Conservation (phyloP, 371 early-diverging fungal species). For the Haplosporangium sp. region DNA sequence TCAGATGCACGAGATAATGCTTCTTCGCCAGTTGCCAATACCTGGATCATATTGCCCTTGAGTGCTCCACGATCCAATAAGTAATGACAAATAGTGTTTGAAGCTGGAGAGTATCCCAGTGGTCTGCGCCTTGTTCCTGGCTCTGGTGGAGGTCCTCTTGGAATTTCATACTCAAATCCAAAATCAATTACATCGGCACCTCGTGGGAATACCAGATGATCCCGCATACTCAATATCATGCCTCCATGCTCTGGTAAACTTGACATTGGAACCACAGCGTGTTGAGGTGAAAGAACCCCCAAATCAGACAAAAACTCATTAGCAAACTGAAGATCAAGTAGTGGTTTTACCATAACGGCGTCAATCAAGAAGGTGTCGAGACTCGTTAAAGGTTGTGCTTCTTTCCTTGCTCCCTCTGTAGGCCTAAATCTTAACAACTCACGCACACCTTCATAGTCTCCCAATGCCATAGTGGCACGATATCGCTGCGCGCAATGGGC, state of each 20-base stretch:
- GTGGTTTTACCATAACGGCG: constrained; percentile 70
- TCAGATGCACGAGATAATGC: constrained; percentile 41
- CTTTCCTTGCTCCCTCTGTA: constrained; percentile 68
- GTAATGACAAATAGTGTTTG: constrained; percentile 68
- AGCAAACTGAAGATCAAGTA: constrained; percentile 71
- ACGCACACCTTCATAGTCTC: constrained; percentile 77
- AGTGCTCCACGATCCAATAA: constrained; percentile 68
- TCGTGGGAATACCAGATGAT: constrained; percentile 43
- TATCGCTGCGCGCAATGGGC: constrained; percentile 72
- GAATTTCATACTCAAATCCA: constrained; percentile 54
- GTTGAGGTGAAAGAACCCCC: constrained; percentile 63
- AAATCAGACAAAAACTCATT: constrained; percentile 71
- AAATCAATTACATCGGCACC: constrained; percentile 55
- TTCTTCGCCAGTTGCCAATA: constrained; percentile 62
- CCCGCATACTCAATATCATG: constrained; percentile 72
- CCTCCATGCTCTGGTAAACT: constrained; percentile 84
- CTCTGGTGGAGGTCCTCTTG: constrained; percentile 51
- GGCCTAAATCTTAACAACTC: constrained; percentile 65
- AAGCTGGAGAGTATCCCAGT: constrained; percentile 57
- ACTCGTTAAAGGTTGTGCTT: constrained; percentile 67
- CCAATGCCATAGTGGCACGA: constrained; percentile 74
- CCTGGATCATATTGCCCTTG: constrained; percentile 62
- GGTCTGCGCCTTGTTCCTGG: constrained; percentile 49
- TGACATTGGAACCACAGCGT: constrained; percentile 75
- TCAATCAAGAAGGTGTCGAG: constrained; percentile 81